Base-by-base conservation (phyloP, 768 basidiomycete genomes). In the Suillus discolor region DNA sequence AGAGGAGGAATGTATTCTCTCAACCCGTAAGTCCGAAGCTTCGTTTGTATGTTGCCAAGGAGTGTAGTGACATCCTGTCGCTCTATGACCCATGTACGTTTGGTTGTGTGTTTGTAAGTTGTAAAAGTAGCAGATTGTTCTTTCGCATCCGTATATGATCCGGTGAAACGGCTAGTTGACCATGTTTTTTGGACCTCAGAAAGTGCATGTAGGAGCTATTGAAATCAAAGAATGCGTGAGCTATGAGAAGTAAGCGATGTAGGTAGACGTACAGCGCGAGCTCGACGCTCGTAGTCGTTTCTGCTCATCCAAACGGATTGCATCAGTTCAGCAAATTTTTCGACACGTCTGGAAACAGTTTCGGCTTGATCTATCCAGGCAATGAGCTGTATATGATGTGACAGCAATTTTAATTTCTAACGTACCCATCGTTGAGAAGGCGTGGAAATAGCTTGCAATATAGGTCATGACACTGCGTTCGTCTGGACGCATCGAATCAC, bases 381-480 rank as follows among this genome's bases (percentile, higher is more conserved):
- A 6, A 42, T 60, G 20, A 20, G 12, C 13, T 60, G 6, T 16
- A 62, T 20, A 39, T 36, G n/a, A 15, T 64, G 12, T n/a, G 20
- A 39, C 18, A 23, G 41, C 38, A 3, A 34, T 36, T 36, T 36
- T 38, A 12, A 61, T 61, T 39, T 42, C 42, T 51, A 23, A 77
- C 86, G 61, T 69, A 96, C 96, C 94, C 91, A 97, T 96, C 0
- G 93, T 90, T 0, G 96, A 97, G 76, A 99, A 99, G 0, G 97
- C 96, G 74, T 99, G 97, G 83, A 99, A 99, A 79, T 85, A 99
- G 71, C 93, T 93, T 41, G 97, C 97, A 55, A 99, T 91, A 70
- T 98, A 99, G 6, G 96, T 98, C 94, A 98, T 98, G 13, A 98
- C 93, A 77, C 92, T 94, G 44, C 95, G 89, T 78, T 99, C 97